These are phyloP conservation scores for Chrysoporthe puriensis DNA, from an alignment of 2,329 filamentous ascomycete species.

Conservation along the genomic window DNA sequence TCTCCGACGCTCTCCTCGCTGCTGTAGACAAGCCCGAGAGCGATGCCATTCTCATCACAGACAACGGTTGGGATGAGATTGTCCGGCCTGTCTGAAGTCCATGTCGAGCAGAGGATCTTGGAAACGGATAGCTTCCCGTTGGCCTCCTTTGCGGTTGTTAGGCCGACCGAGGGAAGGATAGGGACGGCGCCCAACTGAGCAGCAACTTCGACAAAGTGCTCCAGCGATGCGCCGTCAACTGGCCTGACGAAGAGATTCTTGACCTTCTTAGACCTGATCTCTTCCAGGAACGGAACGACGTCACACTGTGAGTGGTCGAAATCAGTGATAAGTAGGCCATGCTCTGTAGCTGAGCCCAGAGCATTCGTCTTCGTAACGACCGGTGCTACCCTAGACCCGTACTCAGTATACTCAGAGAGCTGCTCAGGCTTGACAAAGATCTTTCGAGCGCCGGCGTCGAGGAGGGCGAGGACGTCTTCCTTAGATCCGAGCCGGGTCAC, in stretches of 20 bases:
- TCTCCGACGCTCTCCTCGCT: conserved; percentile 88
- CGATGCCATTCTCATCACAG: conserved; percentile 81
- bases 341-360: conserved; percentile 42
- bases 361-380: conserved; percentile 43
- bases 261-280: conserved; percentile 50
- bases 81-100: conserved; percentile 81
- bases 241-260: conserved; percentile 57
- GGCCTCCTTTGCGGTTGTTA: conserved; percentile 71
- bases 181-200: conserved; percentile 65
- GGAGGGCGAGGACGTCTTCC: conserved; percentile 76
- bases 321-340: conserved; percentile 57
- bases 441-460: conserved; percentile 83
- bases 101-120: conserved; percentile 73
- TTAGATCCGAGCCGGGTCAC: conserved; percentile 68
- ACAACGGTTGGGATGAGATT: conserved; percentile 88
- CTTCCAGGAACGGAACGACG: conserved; percentile 48
- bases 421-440: conserved; percentile 79
- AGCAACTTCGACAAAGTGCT: conserved; percentile 51
- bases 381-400: conserved; percentile 60
- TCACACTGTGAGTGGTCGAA: conserved; percentile 51
- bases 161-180: conserved; percentile 69
- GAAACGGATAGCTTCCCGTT: conserved; percentile 66
- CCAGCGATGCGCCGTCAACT: conserved; percentile 46
- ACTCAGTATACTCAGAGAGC: conserved; percentile 60
- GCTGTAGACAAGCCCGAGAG: conserved; percentile 91